A percentile compares a stretch with the other conserved stretches of the same genome.
phyloP scores from a whole-genome alignment of 1,284 basidiomycete species.

The Ustilago nuda region DNA sequence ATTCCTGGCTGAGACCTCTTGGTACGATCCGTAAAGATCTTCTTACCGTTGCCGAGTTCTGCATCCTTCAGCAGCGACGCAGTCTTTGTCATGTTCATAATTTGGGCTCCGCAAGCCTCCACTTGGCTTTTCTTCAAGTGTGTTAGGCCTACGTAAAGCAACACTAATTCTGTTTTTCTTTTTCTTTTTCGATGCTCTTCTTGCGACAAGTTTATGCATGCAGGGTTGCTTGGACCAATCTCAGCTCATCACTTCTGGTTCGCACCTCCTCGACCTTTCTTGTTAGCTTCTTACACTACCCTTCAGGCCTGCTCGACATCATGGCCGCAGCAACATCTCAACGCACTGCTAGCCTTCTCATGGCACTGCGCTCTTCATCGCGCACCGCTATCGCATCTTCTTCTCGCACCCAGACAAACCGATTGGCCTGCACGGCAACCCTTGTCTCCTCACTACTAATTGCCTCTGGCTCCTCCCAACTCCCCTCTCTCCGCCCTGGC shows the following conservation, averaged over 20 bases:
- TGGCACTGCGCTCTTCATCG: constrained; percentile 18
- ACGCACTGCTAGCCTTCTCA: constrained; percentile 14
- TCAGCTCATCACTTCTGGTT: neutral
- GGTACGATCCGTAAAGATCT: neutral
- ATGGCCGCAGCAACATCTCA: constrained; percentile 3
- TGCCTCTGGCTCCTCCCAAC: neutral
- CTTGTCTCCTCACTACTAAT: constrained; percentile 2
- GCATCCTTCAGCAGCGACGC: neutral
- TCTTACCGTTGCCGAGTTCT: neutral
- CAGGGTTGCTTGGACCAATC: constrained; percentile 14
- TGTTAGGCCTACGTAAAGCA: neutral
- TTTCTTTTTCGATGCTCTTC: neutral
- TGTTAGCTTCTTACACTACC: neutral
- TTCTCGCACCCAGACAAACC: constrained; percentile 14
- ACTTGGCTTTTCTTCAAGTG: neutral
- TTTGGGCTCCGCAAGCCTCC: constrained; percentile 6
- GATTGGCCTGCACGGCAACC: constrained; percentile 17
- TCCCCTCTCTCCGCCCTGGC: neutral
- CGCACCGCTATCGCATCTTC: constrained; percentile 12
- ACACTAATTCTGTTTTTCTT: neutral
- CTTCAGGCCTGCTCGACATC: neutral
- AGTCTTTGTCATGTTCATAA: neutral
- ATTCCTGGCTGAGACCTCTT: constrained; percentile 3
- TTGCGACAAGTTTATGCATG: constrained; percentile 35
- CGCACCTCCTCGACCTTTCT: neutral